Percentiles rank a stretch among this genome's conserved stretches.
phyloP scores from a whole-genome alignment of 306 rosid species.

The Cicer pinnatifidum region DNA sequence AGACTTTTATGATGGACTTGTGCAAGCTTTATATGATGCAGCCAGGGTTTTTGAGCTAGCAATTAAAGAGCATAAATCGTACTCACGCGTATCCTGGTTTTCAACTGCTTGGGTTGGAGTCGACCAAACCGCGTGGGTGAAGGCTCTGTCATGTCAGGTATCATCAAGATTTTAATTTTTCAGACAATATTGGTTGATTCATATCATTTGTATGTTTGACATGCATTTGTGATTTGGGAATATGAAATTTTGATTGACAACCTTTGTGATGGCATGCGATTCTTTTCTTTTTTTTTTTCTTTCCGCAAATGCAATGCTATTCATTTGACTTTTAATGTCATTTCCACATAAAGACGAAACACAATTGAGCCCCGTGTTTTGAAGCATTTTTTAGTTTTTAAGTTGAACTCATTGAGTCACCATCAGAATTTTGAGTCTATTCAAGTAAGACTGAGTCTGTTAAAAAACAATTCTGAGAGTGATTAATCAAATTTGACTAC shows the following conservation, averaged over 20 bases:
- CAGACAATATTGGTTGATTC: conserved; percentile 9
- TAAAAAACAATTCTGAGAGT: not conserved
- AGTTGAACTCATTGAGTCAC: not conserved
- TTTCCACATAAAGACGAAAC: not conserved
- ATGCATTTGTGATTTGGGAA: conserved; percentile 21
- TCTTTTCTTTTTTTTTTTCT: not conserved
- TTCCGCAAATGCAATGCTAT: not conserved
- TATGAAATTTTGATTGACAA: conserved; percentile 24
- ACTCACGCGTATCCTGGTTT: conserved; percentile 68
- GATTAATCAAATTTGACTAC: not conserved
- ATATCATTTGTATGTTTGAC: conserved; percentile 24
- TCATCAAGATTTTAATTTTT: conserved; percentile 21
- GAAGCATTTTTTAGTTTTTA: not conserved
- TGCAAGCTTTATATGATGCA: conserved; percentile 84
- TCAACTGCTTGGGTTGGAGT: conserved; percentile 87
- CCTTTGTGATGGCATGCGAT: conserved; percentile 33
- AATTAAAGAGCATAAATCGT: conserved; percentile 71
- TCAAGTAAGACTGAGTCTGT: not conserved
- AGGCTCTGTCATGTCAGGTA: conserved; percentile 89
- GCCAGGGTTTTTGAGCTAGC: conserved; percentile 92
- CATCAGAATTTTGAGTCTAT: not conserved
- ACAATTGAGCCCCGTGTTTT: not conserved
- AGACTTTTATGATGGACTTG: conserved; percentile 75
- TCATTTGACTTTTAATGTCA: not conserved
- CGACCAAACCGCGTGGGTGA: conserved; percentile 91